Percentiles rank a stretch among this genome's conserved stretches.
These are phyloP conservation scores for Glarea lozoyensis DNA, from an alignment of 495 filamentous ascomycete genomes.

Conservation along the genomic window DNA sequence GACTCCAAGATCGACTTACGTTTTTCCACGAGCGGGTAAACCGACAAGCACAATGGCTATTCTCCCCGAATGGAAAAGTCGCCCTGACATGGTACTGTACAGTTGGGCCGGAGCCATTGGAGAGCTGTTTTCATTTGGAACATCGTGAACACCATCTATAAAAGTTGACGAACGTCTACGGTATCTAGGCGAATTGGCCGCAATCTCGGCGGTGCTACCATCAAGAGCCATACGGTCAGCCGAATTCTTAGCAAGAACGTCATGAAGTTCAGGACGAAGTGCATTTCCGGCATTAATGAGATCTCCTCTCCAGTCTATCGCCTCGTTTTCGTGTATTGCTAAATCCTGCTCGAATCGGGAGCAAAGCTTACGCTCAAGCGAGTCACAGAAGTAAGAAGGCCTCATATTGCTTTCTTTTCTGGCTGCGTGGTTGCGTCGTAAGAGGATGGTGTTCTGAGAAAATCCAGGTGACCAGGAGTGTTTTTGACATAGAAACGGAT, in stretches of 20 bases:
- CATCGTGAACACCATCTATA: conserved; percentile 95
- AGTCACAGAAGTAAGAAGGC: too few relatives aligned
- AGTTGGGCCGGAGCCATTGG: conserved; percentile 92
- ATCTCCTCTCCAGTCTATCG: too few relatives aligned
- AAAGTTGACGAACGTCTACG: conserved; percentile 89
- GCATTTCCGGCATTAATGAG: too few relatives aligned
- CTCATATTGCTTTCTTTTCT: background rate
- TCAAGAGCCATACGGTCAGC: conserved; percentile 26
- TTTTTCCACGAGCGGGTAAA: conserved; percentile 92
- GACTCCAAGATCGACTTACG: conserved; percentile 42
- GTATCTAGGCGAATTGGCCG: conserved; percentile 71
- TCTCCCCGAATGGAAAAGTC: conserved; percentile 92
- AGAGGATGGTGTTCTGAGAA: too few relatives aligned
- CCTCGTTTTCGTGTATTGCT: too few relatives aligned
- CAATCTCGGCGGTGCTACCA: conserved; percentile 66
- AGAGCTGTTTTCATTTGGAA: conserved; percentile 56
- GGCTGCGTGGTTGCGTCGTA: background rate
- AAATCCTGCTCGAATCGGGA: too few relatives aligned
- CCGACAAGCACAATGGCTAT: conserved; percentile 98
- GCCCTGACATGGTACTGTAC: conserved; percentile 94
- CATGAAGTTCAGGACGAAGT: conserved; percentile 8
- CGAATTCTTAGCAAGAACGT: background rate
- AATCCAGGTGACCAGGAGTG: too few relatives aligned
- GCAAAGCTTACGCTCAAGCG: too few relatives aligned
- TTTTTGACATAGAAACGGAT: too few relatives aligned